Base-by-base conservation (phyloP, 2,329 filamentous ascomycete genomes). In the Xylariales sp. region DNA sequence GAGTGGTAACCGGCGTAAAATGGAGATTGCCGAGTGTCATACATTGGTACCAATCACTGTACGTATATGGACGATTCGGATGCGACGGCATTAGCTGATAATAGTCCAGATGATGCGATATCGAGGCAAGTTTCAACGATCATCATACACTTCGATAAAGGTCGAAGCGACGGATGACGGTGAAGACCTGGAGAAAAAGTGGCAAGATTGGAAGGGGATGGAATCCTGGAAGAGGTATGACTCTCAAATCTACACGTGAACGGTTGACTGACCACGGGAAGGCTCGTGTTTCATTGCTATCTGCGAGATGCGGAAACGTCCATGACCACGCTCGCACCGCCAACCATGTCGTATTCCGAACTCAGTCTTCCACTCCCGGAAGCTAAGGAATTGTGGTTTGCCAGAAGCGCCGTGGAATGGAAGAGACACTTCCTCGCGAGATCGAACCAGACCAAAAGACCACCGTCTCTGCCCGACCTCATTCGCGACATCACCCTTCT, bases 281-380 rank as follows among this genome's bases (percentile, higher is more conserved):
- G 75, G 25, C 73, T 88, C 3, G 76, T 78, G 3, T 80, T 84
- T 45, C 79, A 83, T 53, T 64, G 77, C 11, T 84, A 84, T 49
- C 60, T 82, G 4, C 73, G 81, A 43, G 84, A 88, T 51, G 70
- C 80, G 0, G 80, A 86, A 46, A 71, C 76, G 4, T 85, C 84
- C 2, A 82, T 88, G 65, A 77, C 79, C 1, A 69, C 84, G 4
- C 66, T 84, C 40, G 78, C 75, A 16, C 81, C 76, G 44, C 80
- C 82, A 0, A 64, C 79, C 15, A 77, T 87, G 48, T 84, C 82
- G 0, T 88, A 86, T 51, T 72, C 80, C 1, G 84, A 88, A 51
- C 63, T 88, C 36, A 76, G 76, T 4, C 62, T 87, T 3, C 81
- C 82, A 1, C 59, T 88, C 1, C 84, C 84, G 0, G 76, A 75